Evolutionary conservation across 116 monocot species (phyloP).

Genomic region (Iris pallida): DNA sequence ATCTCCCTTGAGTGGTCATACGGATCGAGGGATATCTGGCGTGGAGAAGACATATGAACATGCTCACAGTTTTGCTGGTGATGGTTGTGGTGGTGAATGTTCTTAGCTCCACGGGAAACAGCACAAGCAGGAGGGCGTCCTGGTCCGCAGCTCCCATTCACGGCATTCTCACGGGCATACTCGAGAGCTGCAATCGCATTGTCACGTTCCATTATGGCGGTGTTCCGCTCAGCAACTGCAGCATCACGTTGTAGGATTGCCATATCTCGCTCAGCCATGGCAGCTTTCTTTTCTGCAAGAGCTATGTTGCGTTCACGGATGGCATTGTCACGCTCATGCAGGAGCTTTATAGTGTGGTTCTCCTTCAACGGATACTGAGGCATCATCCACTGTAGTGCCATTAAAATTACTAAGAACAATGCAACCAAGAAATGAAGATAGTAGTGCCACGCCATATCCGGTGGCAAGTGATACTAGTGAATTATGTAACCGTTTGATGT

Average conservation of each 20-base stretch:
- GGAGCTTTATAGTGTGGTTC: slow-evolving; percentile 43
- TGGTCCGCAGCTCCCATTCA: slow-evolving; percentile 12
- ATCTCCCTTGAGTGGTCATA: slow-evolving; percentile 33
- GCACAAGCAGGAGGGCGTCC: slow-evolving; percentile 21
- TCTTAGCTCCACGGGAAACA: slow-evolving; percentile 13
- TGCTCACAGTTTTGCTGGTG: slow-evolving; percentile 5
- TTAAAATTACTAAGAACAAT: not conserved
- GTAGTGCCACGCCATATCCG: not conserved
- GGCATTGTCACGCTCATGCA: slow-evolving; percentile 54
- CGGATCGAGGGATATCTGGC: slow-evolving; percentile 21
- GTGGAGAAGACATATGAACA: not conserved
- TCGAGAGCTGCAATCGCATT: slow-evolving; percentile 57
- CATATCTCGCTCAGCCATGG: slow-evolving; percentile 69
- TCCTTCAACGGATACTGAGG: slow-evolving; percentile 75
- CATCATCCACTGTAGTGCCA: slow-evolving; percentile 54
- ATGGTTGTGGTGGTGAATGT: slow-evolving; percentile 19
- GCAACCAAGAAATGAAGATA: not conserved
- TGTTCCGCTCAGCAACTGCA: slow-evolving; percentile 58
- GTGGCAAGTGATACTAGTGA: not conserved
- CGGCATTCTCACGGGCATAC: slow-evolving; percentile 28
- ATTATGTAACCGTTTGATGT: not conserved
- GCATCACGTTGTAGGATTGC: slow-evolving; percentile 59
- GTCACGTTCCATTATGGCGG: slow-evolving; percentile 66
- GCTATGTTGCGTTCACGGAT: slow-evolving; percentile 57
- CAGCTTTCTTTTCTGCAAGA: slow-evolving; percentile 65